These are phyloP conservation scores for Eucalyptus guilfoylei DNA, from an alignment of 345 rosid species.

Conservation along the genomic window DNA sequence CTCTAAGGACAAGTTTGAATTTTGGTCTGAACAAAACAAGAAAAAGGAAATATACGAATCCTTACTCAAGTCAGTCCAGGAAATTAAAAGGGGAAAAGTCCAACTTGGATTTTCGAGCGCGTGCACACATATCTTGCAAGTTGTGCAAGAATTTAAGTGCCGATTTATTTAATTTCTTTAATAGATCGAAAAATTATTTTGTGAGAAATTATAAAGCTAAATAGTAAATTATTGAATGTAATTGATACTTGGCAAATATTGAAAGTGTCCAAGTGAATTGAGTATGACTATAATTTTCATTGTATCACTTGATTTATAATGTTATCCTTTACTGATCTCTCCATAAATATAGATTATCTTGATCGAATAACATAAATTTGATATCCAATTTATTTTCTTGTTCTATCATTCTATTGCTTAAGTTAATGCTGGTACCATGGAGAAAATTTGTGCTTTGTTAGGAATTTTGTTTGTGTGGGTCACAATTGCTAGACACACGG, in stretches of 20 bases:
- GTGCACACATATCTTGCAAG: background rate
- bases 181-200: background rate
- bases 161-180: too few relatives aligned
- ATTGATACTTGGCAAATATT: too few relatives aligned
- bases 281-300: background rate
- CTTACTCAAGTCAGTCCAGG: background rate
- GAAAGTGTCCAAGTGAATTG: background rate
- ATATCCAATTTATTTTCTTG: too few relatives aligned
- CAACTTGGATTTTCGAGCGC: too few relatives aligned
- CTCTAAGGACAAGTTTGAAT: background rate
- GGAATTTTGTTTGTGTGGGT: background rate
- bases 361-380: too few relatives aligned
- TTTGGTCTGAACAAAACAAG: background rate
- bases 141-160: background rate
- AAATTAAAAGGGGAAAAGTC: too few relatives aligned
- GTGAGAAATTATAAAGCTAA: too few relatives aligned
- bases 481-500: background rate
- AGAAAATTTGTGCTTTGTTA: background rate
- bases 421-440: background rate
- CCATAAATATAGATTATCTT: background rate
- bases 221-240: too few relatives aligned
- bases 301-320: background rate
- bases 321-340: fast-evolving
- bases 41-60: background rate
- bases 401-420: background rate